These are phyloP conservation scores for Fusarium foetens DNA, from an alignment of 2,329 filamentous ascomycete genomes.

Conservation along the genomic window DNA sequence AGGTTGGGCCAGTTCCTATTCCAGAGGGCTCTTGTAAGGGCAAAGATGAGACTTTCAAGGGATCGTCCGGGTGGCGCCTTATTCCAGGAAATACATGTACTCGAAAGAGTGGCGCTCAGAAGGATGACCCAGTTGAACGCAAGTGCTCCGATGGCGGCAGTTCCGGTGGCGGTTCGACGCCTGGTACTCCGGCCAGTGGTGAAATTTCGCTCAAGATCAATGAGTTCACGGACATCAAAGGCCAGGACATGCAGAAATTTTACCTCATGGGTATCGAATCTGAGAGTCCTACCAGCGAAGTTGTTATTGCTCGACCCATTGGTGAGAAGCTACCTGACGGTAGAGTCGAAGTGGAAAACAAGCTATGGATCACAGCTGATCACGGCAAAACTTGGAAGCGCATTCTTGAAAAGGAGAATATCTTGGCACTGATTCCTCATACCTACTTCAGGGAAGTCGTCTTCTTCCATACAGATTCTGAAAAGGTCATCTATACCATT, in stretches of 20 bases:
- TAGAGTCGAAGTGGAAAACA: conserved; percentile 56
- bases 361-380: conserved; percentile 79
- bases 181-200: conserved; percentile 68
- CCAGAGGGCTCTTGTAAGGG: conserved; percentile 79
- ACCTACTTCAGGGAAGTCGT: conserved; percentile 84
- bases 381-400: conserved; percentile 88
- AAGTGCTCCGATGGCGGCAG: conserved; percentile 74
- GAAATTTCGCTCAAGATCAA: conserved; percentile 71
- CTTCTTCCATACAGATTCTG: conserved; percentile 80
- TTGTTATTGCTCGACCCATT: conserved; percentile 65
- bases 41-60: conserved; percentile 78
- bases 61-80: conserved; percentile 88
- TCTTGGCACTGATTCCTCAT: conserved; percentile 80
- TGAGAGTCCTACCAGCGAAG: conserved; percentile 76
- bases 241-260: conserved; percentile 63
- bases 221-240: conserved; percentile 68
- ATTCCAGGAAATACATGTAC: conserved; percentile 86
- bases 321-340: conserved; percentile 46
- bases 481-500: conserved; percentile 78
- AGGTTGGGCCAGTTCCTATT: conserved; percentile 68
- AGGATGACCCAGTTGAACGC: conserved; percentile 78
- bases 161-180: conserved; percentile 46
- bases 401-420: conserved; percentile 74
- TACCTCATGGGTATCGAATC: conserved; percentile 83
- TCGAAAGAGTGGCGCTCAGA: conserved; percentile 67